Conservation (phyloP, 2,329 filamentous ascomycete species). For the Colletotrichum sansevieriae region DNA sequence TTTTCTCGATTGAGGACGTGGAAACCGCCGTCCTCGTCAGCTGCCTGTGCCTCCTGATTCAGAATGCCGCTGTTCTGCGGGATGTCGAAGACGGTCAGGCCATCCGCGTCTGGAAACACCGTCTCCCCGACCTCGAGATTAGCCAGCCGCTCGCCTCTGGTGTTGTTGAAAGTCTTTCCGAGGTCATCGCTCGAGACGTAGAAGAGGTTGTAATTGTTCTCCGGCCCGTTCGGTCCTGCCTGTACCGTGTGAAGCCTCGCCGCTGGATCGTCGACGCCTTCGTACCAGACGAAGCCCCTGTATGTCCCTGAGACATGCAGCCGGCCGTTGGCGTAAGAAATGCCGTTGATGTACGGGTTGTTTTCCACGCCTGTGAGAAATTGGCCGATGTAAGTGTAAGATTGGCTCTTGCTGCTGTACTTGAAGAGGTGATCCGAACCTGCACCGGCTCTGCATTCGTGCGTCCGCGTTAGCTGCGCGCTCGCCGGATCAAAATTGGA, state of each 20-base stretch:
- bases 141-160: conserved; percentile 25
- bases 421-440: conserved; percentile 36
- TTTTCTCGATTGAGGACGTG: conserved; percentile 38
- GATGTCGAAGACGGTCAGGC: conserved; percentile 37
- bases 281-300: conserved; percentile 39
- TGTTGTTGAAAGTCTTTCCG: conserved; percentile 22
- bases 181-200: conserved; percentile 37
- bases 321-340: conserved; percentile 32
- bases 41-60: conserved; percentile 39
- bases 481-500: background rate
- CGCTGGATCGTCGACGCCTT: conserved; percentile 35
- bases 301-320: conserved; percentile 39
- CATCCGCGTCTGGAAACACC: conserved; percentile 33
- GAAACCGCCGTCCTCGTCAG: conserved; percentile 30
- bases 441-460: conserved; percentile 27
- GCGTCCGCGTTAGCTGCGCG: background rate
- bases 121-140: conserved; percentile 36
- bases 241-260: conserved; percentile 33
- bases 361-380: conserved; percentile 37
- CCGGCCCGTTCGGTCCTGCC: conserved; percentile 37
- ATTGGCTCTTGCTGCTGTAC: conserved; percentile 21
- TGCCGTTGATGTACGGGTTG: conserved; percentile 40
- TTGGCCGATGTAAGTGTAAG: conserved; percentile 37
- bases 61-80: conserved; percentile 35
- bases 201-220: conserved; percentile 38